phyloP scores from a whole-genome alignment of 768 basidiomycete genomes.

The Rhizopogon rudus region DNA sequence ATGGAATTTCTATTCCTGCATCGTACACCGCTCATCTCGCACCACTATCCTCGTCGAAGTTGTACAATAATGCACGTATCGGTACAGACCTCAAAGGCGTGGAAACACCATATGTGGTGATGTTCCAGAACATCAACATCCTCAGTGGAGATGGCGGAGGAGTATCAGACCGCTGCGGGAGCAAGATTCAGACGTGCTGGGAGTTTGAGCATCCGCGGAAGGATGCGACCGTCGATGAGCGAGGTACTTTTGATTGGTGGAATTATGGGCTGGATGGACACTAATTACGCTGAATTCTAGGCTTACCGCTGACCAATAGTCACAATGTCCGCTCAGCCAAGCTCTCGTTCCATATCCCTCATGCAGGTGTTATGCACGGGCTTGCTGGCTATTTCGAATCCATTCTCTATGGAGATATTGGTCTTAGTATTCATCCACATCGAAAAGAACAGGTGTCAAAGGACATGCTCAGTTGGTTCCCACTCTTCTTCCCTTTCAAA shows the following conservation, averaged over 20 bases:
- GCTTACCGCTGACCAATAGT: constrained; percentile 88
- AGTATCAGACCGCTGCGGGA: constrained; percentile 63
- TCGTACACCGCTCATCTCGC: constrained; percentile 95
- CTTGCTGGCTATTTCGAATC: constrained; percentile 98
- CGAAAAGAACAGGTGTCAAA: constrained; percentile 82
- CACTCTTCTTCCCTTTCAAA: constrained; percentile 91
- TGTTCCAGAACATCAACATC: constrained; percentile 93
- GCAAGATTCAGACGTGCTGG: constrained; percentile 93
- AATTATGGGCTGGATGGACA: constrained; percentile 7
- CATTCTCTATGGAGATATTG: constrained; percentile 83
- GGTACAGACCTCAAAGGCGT: constrained; percentile 63
- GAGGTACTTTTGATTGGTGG: constrained; percentile 40
- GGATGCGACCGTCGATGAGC: constrained; percentile 68
- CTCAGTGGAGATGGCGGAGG: constrained; percentile 73
- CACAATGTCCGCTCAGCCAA: constrained; percentile 90
- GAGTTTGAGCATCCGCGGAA: constrained; percentile 91
- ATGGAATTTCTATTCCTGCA: constrained; percentile 93
- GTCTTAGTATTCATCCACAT: constrained; percentile 91
- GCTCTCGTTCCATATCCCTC: constrained; percentile 87
- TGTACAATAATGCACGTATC: constrained; percentile 77
- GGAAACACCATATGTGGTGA: constrained; percentile 98
- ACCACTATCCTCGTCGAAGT: constrained; percentile 89
- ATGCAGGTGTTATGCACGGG: constrained; percentile 91
- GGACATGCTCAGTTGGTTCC: constrained; percentile 99
- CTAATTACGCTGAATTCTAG: constrained; percentile 33